Conservation (phyloP, 371 early-diverging fungal species). For the Mortierella sp. region DNA sequence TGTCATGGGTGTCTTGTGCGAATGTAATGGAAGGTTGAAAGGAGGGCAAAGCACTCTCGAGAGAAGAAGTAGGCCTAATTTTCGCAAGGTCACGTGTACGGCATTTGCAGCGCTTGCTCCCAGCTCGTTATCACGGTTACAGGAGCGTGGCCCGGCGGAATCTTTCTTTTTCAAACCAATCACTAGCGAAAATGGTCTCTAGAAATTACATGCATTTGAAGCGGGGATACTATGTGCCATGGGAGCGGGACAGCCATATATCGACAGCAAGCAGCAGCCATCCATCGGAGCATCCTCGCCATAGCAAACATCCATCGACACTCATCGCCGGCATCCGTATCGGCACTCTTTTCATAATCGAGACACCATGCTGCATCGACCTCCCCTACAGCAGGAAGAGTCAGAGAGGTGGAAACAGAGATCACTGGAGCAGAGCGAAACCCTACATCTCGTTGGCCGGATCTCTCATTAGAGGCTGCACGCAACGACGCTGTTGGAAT, state of each 20-base stretch:
- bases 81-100: background rate
- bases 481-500: background rate
- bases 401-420: background rate
- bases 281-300: conserved; percentile 11
- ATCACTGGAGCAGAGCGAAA: background rate
- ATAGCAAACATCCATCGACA: conserved; percentile 8
- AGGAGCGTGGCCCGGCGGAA: conserved; percentile 14
- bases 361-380: background rate
- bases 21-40: background rate
- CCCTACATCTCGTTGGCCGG: background rate
- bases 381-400: background rate
- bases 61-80: background rate
- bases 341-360: background rate
- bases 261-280: background rate
- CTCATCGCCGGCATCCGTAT: background rate
- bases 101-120: background rate
- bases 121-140: background rate
- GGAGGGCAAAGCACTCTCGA: background rate
- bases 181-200: conserved; percentile 18
- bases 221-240: background rate
- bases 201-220: background rate
- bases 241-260: background rate
- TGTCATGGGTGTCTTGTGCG: background rate
- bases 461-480: background rate
- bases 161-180: conserved; percentile 18